Evolutionary conservation across 2,329 filamentous ascomycete species (phyloP).

Genomic region (Plenodomus tracheiphilus): DNA sequence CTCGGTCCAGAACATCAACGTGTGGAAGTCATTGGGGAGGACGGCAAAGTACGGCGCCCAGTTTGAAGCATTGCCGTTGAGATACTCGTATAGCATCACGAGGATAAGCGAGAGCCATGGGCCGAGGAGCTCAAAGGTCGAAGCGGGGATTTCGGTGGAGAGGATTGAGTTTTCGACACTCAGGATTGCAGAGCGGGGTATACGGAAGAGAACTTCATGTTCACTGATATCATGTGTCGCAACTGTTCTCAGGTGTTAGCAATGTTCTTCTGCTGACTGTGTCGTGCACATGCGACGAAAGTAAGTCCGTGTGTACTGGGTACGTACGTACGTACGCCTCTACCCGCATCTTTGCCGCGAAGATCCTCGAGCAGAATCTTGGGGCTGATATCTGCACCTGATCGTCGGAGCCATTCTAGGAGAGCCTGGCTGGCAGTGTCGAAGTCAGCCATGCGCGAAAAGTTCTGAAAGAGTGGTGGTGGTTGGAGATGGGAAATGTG

Average conservation of each 20-base stretch:
- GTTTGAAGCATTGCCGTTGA: constrained; percentile 60
- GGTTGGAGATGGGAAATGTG: constrained; percentile 15
- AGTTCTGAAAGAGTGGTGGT: constrained; percentile 16
- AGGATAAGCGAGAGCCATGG: constrained; percentile 67
- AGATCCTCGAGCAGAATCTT: constrained; percentile 64
- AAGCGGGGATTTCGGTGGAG: constrained; percentile 53
- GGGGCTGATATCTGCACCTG: constrained; percentile 58
- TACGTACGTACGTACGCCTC: constrained; percentile 65
- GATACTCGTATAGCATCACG: constrained; percentile 76
- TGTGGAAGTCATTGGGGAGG: constrained; percentile 73
- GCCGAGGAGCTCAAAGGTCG: constrained; percentile 43
- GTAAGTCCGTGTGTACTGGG: constrained; percentile 3
- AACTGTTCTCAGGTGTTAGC: constrained; percentile 55
- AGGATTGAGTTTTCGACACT: constrained; percentile 73
- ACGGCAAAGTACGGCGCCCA: constrained; percentile 82
- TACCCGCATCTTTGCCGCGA: constrained; percentile 58
- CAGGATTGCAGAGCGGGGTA: constrained; percentile 73
- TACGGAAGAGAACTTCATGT: constrained; percentile 78
- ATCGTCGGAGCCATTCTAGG: constrained; percentile 59
- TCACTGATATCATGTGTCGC: constrained; percentile 69
- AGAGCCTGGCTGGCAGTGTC: constrained; percentile 56
- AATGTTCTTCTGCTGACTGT: background rate
- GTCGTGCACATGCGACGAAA: background rate
- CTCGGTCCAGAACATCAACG: constrained; percentile 85
- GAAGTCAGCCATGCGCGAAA: constrained; percentile 36